Evolutionary conservation across 1,139 yeast genomes (phyloP), one percentile per base, ranked within the genome.

Genomic region (Suhomyces kunorum): DNA sequence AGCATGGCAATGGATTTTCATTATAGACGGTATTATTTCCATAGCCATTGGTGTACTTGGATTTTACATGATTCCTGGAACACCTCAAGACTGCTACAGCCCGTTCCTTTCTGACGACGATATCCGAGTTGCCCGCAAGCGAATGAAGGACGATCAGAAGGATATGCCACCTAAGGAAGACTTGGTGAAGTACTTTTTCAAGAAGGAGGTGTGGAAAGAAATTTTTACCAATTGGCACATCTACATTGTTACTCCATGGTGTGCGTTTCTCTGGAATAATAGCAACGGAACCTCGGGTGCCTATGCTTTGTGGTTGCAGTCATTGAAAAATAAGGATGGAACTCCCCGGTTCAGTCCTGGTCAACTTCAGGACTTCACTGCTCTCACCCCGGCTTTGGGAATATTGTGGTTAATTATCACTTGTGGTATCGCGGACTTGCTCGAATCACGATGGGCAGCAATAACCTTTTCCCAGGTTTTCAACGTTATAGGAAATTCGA

Each of bases 1-100:
- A 24, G 80, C 86, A 11, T 83, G 88, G 88, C 71, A 81, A 61
- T 83, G 88, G 87, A 77, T 80, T 61, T 83, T 80, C 53, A 73
- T 83, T 42, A 71, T 83, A 41, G 88, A 83, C 56, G 84, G 83
- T 4, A 57, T 79, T 31, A 66, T 82, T 27, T 77, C 87, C 2
- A 55, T 81, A 25, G 77, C 67, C 1, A 78, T 83, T 39, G 88
- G 84, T 9, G 23, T 83, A 8, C 59, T 80, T 45, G 89, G 89
- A 0, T 71, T 79, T 49, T 75, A 76, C 50, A 51, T 72, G 46
- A 64, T 82, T 45, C 92, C 90, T 2, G 89, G 87, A 34, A 80
- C 83, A 26, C 89, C 90, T 17, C 59, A 66, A 42, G 69, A 74
- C 38, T 76, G 81, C 50, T 72, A 74, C 54, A 71, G 81, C 29